A percentile compares a stretch with the other conserved stretches of the same genome.
Evolutionary conservation across 306 rosid genomes (phyloP).

Genomic region (Chamaecrista fasciculata): DNA sequence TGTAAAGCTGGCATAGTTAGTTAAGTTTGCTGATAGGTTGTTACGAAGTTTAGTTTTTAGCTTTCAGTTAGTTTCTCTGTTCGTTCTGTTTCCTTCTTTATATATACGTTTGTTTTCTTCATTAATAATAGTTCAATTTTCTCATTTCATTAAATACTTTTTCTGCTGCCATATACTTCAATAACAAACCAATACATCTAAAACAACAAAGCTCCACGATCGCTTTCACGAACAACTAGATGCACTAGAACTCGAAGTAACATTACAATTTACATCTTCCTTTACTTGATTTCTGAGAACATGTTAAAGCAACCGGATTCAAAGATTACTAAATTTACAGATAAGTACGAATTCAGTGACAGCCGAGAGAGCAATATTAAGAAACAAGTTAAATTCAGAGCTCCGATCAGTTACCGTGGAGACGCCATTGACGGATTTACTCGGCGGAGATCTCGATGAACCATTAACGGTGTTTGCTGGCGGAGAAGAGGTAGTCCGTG

Average conservation of each 20-base stretch:
- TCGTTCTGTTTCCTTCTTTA: no score
- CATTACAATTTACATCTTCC: background rate
- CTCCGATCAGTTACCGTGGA: conserved; percentile 52
- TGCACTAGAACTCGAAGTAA: no score
- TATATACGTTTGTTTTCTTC: no score
- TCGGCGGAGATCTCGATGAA: conserved; percentile 51
- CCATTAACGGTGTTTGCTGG: conserved; percentile 39
- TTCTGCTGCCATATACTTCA: no score
- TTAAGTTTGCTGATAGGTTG: no score
- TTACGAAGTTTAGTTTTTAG: no score
- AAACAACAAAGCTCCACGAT: background rate
- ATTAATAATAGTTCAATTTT: no score
- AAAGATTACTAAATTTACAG: background rate
- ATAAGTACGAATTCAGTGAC: background rate
- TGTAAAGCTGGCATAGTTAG: no score
- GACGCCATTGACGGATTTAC: conserved; percentile 58
- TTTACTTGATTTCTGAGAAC: background rate
- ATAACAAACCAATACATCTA: background rate
- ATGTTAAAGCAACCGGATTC: background rate
- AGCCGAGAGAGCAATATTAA: background rate
- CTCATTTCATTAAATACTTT: no score
- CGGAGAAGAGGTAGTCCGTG: conserved; percentile 29
- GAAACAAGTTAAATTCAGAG: background rate
- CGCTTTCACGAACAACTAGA: background rate
- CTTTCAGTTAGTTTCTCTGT: no score